phyloP scores from a whole-genome alignment of 345 rosid genomes.

The Camelina neglecta region DNA sequence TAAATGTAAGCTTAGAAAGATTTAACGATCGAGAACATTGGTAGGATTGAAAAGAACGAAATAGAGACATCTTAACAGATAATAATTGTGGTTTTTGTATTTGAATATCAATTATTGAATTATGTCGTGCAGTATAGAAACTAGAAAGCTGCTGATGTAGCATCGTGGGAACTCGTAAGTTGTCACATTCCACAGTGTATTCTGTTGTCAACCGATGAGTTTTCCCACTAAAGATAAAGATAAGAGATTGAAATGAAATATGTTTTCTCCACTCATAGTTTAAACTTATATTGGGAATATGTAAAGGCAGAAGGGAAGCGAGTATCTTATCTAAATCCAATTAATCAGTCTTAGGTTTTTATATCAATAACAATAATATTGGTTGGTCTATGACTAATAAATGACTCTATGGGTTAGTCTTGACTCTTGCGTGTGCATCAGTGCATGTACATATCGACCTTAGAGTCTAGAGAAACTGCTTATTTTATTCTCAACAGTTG shows the following conservation, averaged over 20 bases:
- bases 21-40: neutral
- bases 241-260: neutral
- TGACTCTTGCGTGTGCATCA: neutral
- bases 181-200: conserved; percentile 13
- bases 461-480: neutral
- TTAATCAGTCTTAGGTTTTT: conserved; percentile 7
- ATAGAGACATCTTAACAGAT: neutral
- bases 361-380: neutral
- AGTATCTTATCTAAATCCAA: neutral
- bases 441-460: neutral
- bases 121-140: neutral
- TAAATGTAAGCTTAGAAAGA: neutral
- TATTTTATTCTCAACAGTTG: neutral
- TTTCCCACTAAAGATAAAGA: conserved; percentile 28
- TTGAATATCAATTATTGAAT: conserved; percentile 2
- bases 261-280: conserved; percentile 19
- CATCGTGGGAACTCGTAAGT: conserved; percentile 15
- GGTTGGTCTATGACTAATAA: neutral
- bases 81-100: neutral
- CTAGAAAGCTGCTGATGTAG: conserved; percentile 15
- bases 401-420: too few species aligned
- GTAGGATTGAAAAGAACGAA: neutral
- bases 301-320: neutral
- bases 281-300: neutral
- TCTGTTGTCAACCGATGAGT: neutral